Evolutionary conservation across 345 rosid species (phyloP), one percentile per base, ranked within the genome.

Genomic region (Crucihimalaya himalaica): DNA sequence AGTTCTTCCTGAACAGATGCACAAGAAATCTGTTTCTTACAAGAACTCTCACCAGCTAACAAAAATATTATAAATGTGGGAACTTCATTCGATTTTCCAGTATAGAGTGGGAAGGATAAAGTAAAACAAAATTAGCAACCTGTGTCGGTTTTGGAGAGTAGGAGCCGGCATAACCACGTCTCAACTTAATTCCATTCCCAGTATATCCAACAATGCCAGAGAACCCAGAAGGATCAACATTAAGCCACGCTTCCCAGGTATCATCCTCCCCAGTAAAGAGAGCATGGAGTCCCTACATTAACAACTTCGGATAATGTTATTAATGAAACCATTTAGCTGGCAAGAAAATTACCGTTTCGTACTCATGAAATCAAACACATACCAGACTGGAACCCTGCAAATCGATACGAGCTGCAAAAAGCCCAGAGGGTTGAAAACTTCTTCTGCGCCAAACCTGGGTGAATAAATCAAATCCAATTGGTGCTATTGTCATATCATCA

Each of bases 191-290:
- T 72, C 90, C 96, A 79, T 73, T 87, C 68, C 96, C 89, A 61
- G 86, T 64, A 53, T 90, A 83, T 63, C 84, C 82, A 73, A 92
- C 70, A 61, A 88, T 67, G 72, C 90, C 75, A 50, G 92, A 80
- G 82, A 92, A 84, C 14, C 98, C 91, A 76, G 91, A 85, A 21
- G 89, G 85, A 73, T 92, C 97, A 70, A 84, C 89, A 77, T 81
- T 90, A 55, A 95, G 89, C 97, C 94, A 92, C 42, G 97, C 96
- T 80, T 95, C 97, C 99, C 99, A 95, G 21, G 96, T 92, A 66
- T 86, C 79, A 80, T 92, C 98, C 84, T 95, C 99, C 70, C 97
- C 98, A 0, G 91, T 95, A 80, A 90, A 90, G 73, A 95, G 87
- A 8, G 89, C 90, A 84, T 95, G 92, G 72, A 92, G 92, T 76